A percentile compares a stretch with the other conserved stretches of the same genome.
Evolutionary conservation across 768 basidiomycete genomes (phyloP).

Genomic region (Xerocomellus intermedius): DNA sequence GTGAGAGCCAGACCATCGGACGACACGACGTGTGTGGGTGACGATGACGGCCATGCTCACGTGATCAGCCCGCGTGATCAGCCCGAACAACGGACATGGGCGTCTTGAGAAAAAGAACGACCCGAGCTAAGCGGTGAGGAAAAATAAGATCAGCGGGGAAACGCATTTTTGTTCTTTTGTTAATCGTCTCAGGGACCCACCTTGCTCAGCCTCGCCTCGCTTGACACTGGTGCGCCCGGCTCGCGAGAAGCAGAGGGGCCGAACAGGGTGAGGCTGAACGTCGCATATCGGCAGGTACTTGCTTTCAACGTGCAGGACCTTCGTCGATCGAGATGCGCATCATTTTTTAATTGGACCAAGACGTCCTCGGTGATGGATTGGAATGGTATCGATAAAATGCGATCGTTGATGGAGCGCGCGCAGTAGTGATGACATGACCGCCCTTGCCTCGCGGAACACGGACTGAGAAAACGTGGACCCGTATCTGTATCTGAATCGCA

Average conservation of each 20-base stretch:
- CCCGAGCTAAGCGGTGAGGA: neutral
- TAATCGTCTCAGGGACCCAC: neutral
- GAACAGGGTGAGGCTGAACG: conserved; percentile 1
- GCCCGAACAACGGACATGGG: neutral
- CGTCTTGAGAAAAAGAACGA: too few species aligned
- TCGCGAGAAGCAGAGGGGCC: neutral
- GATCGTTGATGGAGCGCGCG: neutral
- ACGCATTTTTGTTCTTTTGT: neutral
- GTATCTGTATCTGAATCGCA: neutral
- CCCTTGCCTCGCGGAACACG: conserved; percentile 4
- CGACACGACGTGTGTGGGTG: neutral
- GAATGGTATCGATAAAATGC: neutral
- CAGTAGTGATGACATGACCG: neutral
- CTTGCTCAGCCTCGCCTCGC: neutral
- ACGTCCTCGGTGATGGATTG: neutral
- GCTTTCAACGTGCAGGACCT: neutral
- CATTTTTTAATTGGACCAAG: neutral
- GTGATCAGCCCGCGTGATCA: too few species aligned
- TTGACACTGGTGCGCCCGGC: neutral
- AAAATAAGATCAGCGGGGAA: neutral
- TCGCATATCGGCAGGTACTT: neutral
- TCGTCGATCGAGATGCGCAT: neutral
- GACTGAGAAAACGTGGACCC: conserved; percentile 9
- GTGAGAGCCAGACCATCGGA: neutral
- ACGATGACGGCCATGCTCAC: neutral